phyloP scores from a whole-genome alignment of 371 early-diverging fungal species.

The Rhizopus microsporus region DNA sequence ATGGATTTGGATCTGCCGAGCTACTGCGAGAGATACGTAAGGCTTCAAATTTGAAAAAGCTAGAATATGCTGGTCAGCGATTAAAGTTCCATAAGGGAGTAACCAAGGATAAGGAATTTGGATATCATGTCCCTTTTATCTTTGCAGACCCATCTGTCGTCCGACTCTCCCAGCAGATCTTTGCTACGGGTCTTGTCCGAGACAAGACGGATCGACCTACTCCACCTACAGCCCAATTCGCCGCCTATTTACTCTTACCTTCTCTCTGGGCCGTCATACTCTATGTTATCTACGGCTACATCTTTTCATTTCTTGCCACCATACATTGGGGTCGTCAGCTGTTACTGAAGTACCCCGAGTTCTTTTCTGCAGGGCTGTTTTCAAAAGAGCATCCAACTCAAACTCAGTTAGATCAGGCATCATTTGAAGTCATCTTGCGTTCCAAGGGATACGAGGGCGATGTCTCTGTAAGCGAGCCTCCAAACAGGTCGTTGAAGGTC shows the following conservation, averaged over 20 bases:
- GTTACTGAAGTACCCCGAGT: constrained; percentile 59
- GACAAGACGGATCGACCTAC: constrained; percentile 25
- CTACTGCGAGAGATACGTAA: constrained; percentile 57
- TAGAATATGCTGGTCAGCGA: constrained; percentile 46
- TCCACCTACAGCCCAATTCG: constrained; percentile 61
- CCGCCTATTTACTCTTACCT: constrained; percentile 60
- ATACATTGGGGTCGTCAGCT: constrained; percentile 59
- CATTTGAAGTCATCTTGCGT: constrained; percentile 56
- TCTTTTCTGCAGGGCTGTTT: constrained; percentile 56
- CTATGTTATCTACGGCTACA: constrained; percentile 33
- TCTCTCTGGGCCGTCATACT: constrained; percentile 47
- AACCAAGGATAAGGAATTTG: constrained; percentile 49
- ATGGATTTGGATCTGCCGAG: constrained; percentile 58
- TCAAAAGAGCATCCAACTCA: constrained; percentile 61
- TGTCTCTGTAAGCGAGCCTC: constrained; percentile 12
- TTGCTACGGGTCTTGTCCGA: constrained; percentile 37
- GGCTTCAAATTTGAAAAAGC: constrained; percentile 44
- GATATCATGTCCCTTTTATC: constrained; percentile 60
- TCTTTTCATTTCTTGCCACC: constrained; percentile 54
- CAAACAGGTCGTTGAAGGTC: constrained; percentile 48
- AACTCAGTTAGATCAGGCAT: constrained; percentile 55
- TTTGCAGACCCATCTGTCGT: constrained; percentile 65
- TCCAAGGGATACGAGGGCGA: constrained; percentile 47
- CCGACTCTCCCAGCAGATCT: constrained; percentile 57
- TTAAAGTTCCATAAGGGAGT: constrained; percentile 45